A percentile compares a stretch with the other conserved stretches of the same genome.
Conservation (phyloP, 208 protist species). For the Endotrypanum monterogeii region DNA sequence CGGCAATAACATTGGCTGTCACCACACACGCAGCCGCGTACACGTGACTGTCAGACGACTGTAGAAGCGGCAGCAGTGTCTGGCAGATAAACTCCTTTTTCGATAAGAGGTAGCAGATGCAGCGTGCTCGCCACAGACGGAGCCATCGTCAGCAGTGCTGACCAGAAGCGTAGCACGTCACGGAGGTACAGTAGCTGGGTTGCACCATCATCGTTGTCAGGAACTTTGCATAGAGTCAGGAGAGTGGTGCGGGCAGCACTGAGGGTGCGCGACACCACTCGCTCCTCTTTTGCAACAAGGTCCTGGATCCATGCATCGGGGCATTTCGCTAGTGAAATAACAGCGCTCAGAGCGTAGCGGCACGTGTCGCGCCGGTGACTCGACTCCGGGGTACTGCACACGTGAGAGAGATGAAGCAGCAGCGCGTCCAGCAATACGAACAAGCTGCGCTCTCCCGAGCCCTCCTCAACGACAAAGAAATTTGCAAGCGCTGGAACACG, state of each 20-base stretch:
- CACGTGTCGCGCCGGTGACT: constrained; percentile 53
- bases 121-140: constrained; percentile 46
- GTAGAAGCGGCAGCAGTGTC: constrained; percentile 65
- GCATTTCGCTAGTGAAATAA: constrained; percentile 73
- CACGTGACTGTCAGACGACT: constrained; percentile 47
- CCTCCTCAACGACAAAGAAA: constrained; percentile 43
- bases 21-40: constrained; percentile 62
- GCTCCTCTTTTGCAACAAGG: constrained; percentile 40
- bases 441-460: constrained; percentile 13
- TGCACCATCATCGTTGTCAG: constrained; percentile 63
- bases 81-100: constrained; percentile 49
- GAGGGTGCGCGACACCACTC: constrained; percentile 38
- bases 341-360: constrained; percentile 59
- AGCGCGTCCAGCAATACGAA: constrained; percentile 48
- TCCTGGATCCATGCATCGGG: constrained; percentile 64
- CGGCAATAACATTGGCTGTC: constrained; percentile 35
- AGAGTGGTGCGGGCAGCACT: constrained; percentile 49
- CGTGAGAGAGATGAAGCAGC: constrained; percentile 54
- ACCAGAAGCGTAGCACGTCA: constrained; percentile 68
- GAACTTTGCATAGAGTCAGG: constrained; percentile 82
- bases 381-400: constrained; percentile 43
- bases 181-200: constrained; percentile 61
- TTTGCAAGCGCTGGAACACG: constrained; percentile 61
- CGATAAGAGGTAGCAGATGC: constrained; percentile 36
- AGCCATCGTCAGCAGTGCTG: constrained; percentile 39